Evolutionary conservation across 2,329 filamentous ascomycete species (phyloP), one percentile per base, ranked within the genome.

Genomic region (Trematosphaeria pertusa): DNA sequence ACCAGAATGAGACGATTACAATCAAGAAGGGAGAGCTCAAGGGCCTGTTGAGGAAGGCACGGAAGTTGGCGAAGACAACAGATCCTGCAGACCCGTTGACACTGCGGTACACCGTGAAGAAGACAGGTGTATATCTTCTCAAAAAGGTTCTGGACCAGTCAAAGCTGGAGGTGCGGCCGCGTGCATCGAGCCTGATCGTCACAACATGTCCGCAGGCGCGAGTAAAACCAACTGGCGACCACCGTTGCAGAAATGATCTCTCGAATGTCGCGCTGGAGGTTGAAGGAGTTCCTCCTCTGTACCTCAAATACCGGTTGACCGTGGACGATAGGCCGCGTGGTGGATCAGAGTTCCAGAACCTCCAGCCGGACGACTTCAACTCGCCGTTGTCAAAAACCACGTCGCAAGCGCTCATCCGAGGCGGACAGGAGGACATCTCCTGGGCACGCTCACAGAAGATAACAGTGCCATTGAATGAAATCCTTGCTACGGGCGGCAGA

Each of bases 61-160:
- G 84, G 17, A 88, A 88, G 52, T 78, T 71, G 32, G 62, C 73
- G 30, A 81, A 64, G 65, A 81, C 67, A 53, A 72, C 68, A 43
- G 76, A 77, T 37, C 72, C 75, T 3, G 75, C 78, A 3, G 76
- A 80, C 6, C 82, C 87, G 33, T 83, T 89, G 41, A 81, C 84
- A 40, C 84, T 95, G 62, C 82, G 86, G 42, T 88, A 90, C 60
- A 78, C 82, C 0, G 81, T 95, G 28, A 95, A 90, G 75, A 94
- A 94, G 71, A 85, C 91, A 1, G 94, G 94, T 26, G 82, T 95
- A 15, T 99, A 99, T 73, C 83, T 87, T 32, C 80, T 99, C 22
- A 83, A 87, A 46, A 91, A 86, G 67, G 91, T 99, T 8, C 76
- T 96, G 54, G 94, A 99, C 69, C 87, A 96, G 69, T 94, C 95